phyloP scores from a whole-genome alignment of 2,329 filamentous ascomycete genomes.

The Colletotrichum plurivorum region DNA sequence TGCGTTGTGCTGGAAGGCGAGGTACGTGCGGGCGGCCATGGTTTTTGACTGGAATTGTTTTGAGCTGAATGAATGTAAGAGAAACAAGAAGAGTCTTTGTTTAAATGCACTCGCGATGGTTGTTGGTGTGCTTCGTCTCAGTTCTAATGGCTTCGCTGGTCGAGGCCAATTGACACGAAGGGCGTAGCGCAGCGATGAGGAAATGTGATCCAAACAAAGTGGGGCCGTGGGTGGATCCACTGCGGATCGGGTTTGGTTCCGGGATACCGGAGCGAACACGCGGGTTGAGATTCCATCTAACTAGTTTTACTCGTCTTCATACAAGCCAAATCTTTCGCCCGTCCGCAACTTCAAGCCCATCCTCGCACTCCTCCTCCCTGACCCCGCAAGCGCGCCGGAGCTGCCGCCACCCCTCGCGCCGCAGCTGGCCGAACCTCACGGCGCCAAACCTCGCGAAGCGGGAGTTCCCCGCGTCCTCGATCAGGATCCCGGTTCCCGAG shows the following conservation, averaged over 20 bases:
- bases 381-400: not conserved
- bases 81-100: too few species aligned
- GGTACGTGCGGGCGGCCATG: conserved; percentile 52
- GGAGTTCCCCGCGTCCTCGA: not conserved
- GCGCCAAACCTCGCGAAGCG: not conserved
- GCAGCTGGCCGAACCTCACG: not conserved
- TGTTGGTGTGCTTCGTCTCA: not conserved
- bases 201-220: not conserved
- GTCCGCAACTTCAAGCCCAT: not conserved
- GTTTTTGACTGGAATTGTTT: not conserved
- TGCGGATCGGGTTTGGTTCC: too few species aligned
- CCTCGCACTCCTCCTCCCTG: not conserved
- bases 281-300: too few species aligned
- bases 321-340: not conserved
- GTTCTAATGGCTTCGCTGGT: not conserved
- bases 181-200: not conserved
- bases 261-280: too few species aligned
- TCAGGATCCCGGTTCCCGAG: not conserved
- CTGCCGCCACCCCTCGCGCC: not conserved
- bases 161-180: not conserved
- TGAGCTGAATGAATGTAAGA: not conserved
- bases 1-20: conserved; percentile 61
- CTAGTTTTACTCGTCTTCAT: not conserved
- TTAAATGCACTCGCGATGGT: not conserved
- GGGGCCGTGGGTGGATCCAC: not conserved